Evolutionary conservation across 306 rosid genomes (phyloP), one percentile per base, ranked within the genome.

Genomic region (Quercus dentata): DNA sequence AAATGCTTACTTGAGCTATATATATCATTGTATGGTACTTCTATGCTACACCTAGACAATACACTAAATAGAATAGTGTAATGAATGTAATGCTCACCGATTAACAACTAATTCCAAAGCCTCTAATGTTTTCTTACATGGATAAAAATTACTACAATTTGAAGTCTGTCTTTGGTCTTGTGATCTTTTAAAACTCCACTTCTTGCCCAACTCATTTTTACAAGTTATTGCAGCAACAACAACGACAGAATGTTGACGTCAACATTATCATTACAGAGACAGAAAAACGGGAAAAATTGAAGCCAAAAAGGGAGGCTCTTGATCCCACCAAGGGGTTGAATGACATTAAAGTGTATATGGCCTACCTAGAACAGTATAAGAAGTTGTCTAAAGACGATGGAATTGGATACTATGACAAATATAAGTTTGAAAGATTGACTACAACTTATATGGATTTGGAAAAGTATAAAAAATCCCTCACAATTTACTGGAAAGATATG

Each of bases 331-430:
- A 17, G 79, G 80, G 46, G 41, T 54, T 92, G 78, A 87, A 87
- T 74, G 13, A 7, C 0, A 1, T 63, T 21, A 94, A 94, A 76
- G 68, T 35, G 75, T 0, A 8, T 3, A 89, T 92, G 96, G 88
- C 89, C 19, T 1, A 56, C 1, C 56, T 94, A 15, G 98, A 90
- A 82, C 83, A 83, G 94, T 94, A 92, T 84, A 92, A 89, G 82
- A 85, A 76, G 63, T 5, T 4, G 0, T 73, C 76, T 1, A 86
- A 89, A 41, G 49, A 2, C 0, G 0, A 1, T 0, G 14, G 44
- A 0, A 20, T 25, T 44, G 97, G 92, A 25, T 92, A 92, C 83
- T 89, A 90, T 52, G 98, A 92, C 80, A 56, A 74, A 55, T 90
- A 76, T 89, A 92, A 83, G 79, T 78, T 17, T 0, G 51, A 5